Evolutionary conservation across 495 filamentous ascomycete genomes (phyloP).

Genomic region (Penicillium bovifimosum): DNA sequence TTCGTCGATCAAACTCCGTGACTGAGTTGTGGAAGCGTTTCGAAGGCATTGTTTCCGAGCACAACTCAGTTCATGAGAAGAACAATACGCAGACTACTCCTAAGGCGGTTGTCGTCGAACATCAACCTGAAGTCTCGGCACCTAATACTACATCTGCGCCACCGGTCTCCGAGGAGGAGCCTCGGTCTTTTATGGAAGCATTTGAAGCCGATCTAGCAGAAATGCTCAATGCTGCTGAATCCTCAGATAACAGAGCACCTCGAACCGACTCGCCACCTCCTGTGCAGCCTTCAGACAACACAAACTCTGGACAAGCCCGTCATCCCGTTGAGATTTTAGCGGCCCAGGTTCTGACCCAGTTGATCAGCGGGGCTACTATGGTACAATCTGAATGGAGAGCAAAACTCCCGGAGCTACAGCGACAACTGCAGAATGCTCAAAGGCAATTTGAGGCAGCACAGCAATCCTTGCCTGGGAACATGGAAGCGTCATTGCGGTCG

Average conservation of each 20-base stretch:
- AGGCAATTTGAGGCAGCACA: conserved; percentile 36
- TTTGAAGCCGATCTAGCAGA: conserved; percentile 51
- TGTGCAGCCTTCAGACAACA: conserved; percentile 9
- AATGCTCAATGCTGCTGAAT: conserved; percentile 28
- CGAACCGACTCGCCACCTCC: conserved; percentile 11
- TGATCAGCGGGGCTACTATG: conserved; percentile 32
- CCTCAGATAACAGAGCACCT: conserved; percentile 11
- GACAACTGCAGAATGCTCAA: conserved; percentile 37
- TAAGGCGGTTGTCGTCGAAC: not conserved
- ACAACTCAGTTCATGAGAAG: not conserved
- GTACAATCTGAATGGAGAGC: conserved; percentile 35
- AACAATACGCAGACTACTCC: not conserved
- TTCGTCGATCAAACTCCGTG: conserved; percentile 41
- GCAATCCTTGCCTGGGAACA: conserved; percentile 35
- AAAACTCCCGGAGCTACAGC: conserved; percentile 37
- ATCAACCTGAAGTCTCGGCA: conserved; percentile 1
- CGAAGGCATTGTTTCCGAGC: conserved; percentile 10
- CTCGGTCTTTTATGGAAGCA: conserved; percentile 40
- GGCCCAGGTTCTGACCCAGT: conserved; percentile 27
- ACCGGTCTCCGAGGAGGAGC: conserved; percentile 6
- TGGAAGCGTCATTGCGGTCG: conserved; percentile 34
- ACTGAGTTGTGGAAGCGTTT: conserved; percentile 39
- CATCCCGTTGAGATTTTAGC: conserved; percentile 28
- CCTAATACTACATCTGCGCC: not conserved
- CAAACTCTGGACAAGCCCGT: conserved; percentile 13